Evolutionary conservation across 116 monocot genomes (phyloP).

Genomic region (Phalaenopsis hybrid): DNA sequence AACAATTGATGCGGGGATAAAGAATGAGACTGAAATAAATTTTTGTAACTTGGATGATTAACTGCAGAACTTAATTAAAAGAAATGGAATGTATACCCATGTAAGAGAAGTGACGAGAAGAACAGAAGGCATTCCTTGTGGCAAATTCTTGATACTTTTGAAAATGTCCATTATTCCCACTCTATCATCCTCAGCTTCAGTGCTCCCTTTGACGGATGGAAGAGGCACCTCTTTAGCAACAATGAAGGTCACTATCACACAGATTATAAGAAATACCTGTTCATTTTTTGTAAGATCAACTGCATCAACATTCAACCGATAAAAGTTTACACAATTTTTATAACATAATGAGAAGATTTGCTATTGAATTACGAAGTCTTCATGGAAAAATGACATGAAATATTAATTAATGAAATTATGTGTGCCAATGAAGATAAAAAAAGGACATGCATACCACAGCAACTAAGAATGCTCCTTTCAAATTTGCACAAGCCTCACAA

Average conservation of each 20-base stretch:
- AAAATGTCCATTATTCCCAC: conserved; percentile 22
- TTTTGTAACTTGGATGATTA: background rate
- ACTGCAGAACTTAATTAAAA: background rate
- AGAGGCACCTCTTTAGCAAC: conserved; percentile 39
- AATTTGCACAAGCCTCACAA: conserved; percentile 67
- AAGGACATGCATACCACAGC: conserved; percentile 39
- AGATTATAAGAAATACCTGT: conserved; percentile 39
- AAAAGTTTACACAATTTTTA: background rate
- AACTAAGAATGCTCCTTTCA: conserved; percentile 67
- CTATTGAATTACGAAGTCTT: background rate
- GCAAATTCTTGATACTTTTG: conserved; percentile 44
- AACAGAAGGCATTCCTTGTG: conserved; percentile 50
- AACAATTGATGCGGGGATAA: no score
- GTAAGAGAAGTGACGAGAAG: conserved; percentile 55
- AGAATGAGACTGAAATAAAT: no score
- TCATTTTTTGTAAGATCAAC: background rate
- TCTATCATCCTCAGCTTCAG: conserved; percentile 6
- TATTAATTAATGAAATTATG: background rate
- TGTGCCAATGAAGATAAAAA: background rate
- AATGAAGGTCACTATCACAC: conserved; percentile 34
- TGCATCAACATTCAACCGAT: background rate
- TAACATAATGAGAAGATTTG: background rate
- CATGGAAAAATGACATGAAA: background rate
- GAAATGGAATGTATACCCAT: conserved; percentile 34
- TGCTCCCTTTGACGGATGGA: background rate